Conservation (phyloP, 1,284 basidiomycete genomes). For the Cronartium quercuum region DNA sequence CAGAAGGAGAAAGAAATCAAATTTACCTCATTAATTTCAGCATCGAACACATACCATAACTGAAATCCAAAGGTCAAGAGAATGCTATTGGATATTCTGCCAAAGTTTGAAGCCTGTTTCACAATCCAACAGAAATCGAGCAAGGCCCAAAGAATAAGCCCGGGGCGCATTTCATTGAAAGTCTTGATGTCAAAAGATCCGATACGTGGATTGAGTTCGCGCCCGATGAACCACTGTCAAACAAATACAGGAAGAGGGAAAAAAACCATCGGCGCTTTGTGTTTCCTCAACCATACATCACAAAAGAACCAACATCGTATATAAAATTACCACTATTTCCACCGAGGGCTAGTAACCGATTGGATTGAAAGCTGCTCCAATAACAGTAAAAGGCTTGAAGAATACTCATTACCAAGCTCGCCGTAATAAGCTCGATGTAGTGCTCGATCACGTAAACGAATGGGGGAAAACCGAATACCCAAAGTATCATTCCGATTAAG, state of each 20-base stretch:
- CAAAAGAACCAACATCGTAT: slow-evolving; percentile 68
- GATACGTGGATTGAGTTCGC: slow-evolving; percentile 82
- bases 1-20: background rate
- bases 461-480: slow-evolving; percentile 64
- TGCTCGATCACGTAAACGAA: slow-evolving; percentile 89
- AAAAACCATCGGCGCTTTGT: background rate
- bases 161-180: slow-evolving; percentile 73
- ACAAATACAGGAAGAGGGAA: background rate
- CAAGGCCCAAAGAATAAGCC: slow-evolving; percentile 88
- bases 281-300: background rate
- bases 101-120: slow-evolving; percentile 72
- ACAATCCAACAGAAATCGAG: slow-evolving; percentile 87
- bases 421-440: slow-evolving; percentile 82
- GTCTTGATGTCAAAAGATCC: slow-evolving; percentile 90
- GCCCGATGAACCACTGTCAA: slow-evolving; percentile 87
- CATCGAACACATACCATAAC: slow-evolving; percentile 77
- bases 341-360: slow-evolving; percentile 70
- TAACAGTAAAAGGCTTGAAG: slow-evolving; percentile 71
- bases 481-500: slow-evolving; percentile 62
- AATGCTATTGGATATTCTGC: slow-evolving; percentile 81
- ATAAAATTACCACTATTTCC: slow-evolving; percentile 83
- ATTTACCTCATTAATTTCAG: slow-evolving; percentile 76
- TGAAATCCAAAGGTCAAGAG: slow-evolving; percentile 82
- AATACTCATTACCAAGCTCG: slow-evolving; percentile 71
- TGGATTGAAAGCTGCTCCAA: slow-evolving; percentile 60